These are phyloP conservation scores for Colletotrichum sp. DNA, from an alignment of 2,329 filamentous ascomycete genomes.

Conservation along the genomic window DNA sequence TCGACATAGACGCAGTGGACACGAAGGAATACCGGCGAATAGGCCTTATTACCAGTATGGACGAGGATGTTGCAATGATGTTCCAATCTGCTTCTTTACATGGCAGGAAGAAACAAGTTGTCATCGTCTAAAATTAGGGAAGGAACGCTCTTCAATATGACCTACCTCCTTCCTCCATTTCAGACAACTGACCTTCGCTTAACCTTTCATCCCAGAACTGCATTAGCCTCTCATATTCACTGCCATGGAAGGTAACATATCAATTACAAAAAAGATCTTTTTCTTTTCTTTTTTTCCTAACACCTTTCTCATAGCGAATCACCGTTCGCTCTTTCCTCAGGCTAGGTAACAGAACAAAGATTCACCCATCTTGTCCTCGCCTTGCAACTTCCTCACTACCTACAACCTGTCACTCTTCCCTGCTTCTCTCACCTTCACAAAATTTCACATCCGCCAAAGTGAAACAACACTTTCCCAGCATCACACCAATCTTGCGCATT, in stretches of 20 bases:
- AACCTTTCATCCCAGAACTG: neutral
- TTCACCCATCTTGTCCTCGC: neutral
- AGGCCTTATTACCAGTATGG: too few relatives aligned
- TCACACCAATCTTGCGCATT: neutral
- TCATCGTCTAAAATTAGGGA: neutral
- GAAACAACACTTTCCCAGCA: neutral
- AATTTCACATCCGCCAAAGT: neutral
- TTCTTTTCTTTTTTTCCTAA: too few relatives aligned
- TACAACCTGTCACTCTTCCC: neutral
- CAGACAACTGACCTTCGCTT: neutral
- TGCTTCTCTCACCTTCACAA: neutral
- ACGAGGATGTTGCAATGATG: too few relatives aligned
- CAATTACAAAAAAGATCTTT: neutral
- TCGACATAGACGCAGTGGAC: too few relatives aligned
- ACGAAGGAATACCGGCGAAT: too few relatives aligned
- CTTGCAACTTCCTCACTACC: accelerated
- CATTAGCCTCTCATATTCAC: neutral
- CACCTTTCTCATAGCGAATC: neutral
- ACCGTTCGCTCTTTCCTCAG: neutral
- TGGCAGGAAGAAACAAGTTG: neutral
- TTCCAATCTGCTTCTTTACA: too few relatives aligned
- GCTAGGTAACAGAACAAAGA: neutral
- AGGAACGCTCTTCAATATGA: neutral
- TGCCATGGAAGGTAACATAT: neutral
- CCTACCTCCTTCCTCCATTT: neutral